Percentiles rank a stretch among this genome's conserved stretches.
These are phyloP conservation scores for Pilatotrama ljubarskyi DNA, from an alignment of 768 basidiomycete species.

Conservation along the genomic window DNA sequence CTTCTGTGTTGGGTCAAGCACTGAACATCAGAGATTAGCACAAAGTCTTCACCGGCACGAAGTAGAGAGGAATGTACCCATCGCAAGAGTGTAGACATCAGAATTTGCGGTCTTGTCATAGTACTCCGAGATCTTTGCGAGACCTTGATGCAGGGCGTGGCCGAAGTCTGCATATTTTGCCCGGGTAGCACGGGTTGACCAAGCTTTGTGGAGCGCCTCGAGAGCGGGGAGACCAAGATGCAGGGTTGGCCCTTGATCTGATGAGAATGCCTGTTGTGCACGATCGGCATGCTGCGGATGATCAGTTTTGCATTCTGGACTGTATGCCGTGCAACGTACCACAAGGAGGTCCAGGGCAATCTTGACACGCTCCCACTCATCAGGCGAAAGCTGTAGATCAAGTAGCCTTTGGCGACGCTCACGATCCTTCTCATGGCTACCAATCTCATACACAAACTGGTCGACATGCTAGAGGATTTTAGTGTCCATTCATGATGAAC, in stretches of 20 bases:
- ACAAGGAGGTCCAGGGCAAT: conserved; percentile 23
- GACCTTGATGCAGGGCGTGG: conserved; percentile 28
- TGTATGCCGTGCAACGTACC: conserved; percentile 9
- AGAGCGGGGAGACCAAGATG: conserved; percentile 33
- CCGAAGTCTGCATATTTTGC: conserved; percentile 25
- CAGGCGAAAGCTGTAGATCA: conserved; percentile 16
- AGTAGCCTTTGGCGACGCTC: conserved; percentile 21
- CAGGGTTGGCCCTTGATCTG: conserved; percentile 27
- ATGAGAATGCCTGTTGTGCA: conserved; percentile 36
- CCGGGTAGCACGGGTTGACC: conserved; percentile 16
- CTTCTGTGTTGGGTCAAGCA: conserved; percentile 20
- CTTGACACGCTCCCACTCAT: conserved; percentile 29
- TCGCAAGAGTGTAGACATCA: conserved; percentile 35
- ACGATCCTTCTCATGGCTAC: conserved; percentile 18
- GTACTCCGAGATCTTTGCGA: conserved; percentile 36
- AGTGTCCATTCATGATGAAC: neutral
- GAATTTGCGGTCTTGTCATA: conserved; percentile 35
- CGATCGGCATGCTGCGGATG: conserved; percentile 30
- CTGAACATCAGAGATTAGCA: conserved; percentile 13
- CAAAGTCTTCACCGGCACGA: neutral
- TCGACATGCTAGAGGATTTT: conserved; percentile 17
- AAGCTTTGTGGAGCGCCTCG: conserved; percentile 31
- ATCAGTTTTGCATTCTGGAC: neutral
- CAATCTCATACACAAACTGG: conserved; percentile 29
- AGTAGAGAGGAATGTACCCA: conserved; percentile 34